Evolutionary conservation across 805 yeast species (phyloP).

Genomic region (Allodekkera sacchari): DNA sequence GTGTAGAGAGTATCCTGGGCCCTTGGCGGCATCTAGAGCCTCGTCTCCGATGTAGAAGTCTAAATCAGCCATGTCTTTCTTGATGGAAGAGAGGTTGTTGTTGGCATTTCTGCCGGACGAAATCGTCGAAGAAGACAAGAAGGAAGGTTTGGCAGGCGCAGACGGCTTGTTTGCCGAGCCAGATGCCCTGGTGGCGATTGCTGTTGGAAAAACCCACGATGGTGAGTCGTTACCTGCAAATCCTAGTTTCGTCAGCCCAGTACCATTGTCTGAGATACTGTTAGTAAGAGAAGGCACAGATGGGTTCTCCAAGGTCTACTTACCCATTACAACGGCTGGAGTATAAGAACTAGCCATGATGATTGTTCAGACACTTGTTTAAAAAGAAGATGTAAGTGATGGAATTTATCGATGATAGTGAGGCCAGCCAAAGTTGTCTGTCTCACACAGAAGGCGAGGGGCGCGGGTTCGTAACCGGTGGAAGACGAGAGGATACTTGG

Average conservation of each 20-base stretch:
- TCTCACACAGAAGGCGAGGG: too few species aligned
- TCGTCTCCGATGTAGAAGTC: slow-evolving; percentile 96
- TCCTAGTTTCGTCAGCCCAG: slow-evolving; percentile 94
- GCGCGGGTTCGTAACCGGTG: too few species aligned
- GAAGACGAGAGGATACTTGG: too few species aligned
- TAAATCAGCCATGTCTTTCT: slow-evolving; percentile 87
- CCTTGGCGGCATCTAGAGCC: slow-evolving; percentile 85
- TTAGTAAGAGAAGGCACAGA: slow-evolving; percentile 8
- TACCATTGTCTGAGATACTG: slow-evolving; percentile 58
- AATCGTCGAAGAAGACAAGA: slow-evolving; percentile 25
- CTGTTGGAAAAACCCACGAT: slow-evolving; percentile 94
- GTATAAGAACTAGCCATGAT: slow-evolving; percentile 57
- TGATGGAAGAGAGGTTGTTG: slow-evolving; percentile 19
- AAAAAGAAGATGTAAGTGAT: too few species aligned
- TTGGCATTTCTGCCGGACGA: slow-evolving; percentile 12
- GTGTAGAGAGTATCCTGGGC: slow-evolving; percentile 76
- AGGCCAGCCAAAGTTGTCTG: too few species aligned
- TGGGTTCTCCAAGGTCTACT: slow-evolving; percentile 14
- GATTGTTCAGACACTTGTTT: too few species aligned
- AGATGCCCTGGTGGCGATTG: slow-evolving; percentile 70
- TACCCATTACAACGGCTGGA: slow-evolving; percentile 96
- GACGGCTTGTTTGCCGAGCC: slow-evolving; percentile 32
- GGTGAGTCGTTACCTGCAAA: slow-evolving; percentile 99
- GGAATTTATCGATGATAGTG: too few species aligned
- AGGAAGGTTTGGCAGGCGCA: slow-evolving; percentile 40